Evolutionary conservation across 768 basidiomycete species (phyloP).

Genomic region (Roridomyces roridus): DNA sequence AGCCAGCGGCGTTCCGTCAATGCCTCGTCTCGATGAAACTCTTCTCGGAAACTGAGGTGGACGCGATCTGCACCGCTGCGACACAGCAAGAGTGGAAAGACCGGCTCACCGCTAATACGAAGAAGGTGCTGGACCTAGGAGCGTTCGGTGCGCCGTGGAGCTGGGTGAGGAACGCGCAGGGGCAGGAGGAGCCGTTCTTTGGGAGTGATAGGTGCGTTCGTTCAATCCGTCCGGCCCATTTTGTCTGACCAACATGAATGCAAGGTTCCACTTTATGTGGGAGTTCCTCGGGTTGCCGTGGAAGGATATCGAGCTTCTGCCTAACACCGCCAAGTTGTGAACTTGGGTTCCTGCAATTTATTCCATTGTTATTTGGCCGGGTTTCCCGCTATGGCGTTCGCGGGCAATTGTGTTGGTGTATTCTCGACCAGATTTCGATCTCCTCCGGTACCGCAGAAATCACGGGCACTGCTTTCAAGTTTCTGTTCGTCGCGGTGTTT

Average conservation of each 20-base stretch:
- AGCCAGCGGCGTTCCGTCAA: conserved; percentile 10
- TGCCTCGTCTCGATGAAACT: not conserved
- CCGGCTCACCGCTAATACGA: conserved; percentile 18
- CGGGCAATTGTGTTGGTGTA: not conserved
- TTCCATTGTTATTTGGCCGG: not conserved
- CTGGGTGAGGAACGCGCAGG: conserved; percentile 24
- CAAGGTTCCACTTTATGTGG: conserved; percentile 27
- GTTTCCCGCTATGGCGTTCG: no score
- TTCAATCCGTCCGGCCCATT: not conserved
- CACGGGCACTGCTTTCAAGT: no score
- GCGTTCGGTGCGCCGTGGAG: conserved; percentile 28
- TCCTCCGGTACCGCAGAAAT: not conserved
- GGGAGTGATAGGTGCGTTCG: conserved; percentile 25
- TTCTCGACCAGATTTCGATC: not conserved
- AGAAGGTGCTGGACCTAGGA: conserved; percentile 24
- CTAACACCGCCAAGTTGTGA: conserved; percentile 8
- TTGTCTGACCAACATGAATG: not conserved
- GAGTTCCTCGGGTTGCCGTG: conserved; percentile 25
- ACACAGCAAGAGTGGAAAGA: conserved; percentile 23
- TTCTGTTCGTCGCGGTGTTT: no score
- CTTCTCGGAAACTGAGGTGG: conserved; percentile 20
- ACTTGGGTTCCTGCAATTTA: not conserved
- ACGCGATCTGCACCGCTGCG: conserved; percentile 18
- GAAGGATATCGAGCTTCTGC: conserved; percentile 23
- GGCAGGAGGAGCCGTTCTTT: conserved; percentile 27